Base-by-base conservation (phyloP, 164 flowering plant species). In the Magnolia officinalis region DNA sequence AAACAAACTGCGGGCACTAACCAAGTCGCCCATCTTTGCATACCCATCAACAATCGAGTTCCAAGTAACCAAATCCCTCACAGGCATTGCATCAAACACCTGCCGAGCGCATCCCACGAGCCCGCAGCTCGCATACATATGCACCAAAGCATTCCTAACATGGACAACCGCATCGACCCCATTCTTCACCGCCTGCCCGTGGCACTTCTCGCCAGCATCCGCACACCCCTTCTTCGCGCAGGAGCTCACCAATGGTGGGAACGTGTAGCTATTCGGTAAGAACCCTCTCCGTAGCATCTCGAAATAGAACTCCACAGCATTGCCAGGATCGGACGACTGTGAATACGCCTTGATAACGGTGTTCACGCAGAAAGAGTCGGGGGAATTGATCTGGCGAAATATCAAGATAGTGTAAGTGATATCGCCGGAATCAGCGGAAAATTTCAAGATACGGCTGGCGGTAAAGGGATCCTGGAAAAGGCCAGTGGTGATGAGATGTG, bases 41-140 rank as follows among this genome's bases (percentile, higher is more conserved):
- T 74, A 84, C 13, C 83, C 90, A 81, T 77, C 79, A 16, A 87
- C 19, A 1, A 92, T 81, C 0, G 92, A 83, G 71, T 90, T 90
- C 97, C 94, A 90, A 6, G 95, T 82, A 14, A 87, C 89, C 74
- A 84, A 63, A 82, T 90, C 92, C 72, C 85, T 84, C 23, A 63
- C 29, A 8, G 79, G 67, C 92, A 90, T 89, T 82, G 80, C 87
- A 72, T 73, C 86, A 58, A 90, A 88, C 81, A 92, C 59, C 50
- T 77, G 67, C 66, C 81, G n/a, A 26, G 90, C 90, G 76, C 74
- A 72, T 14, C 80, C 82, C 55, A 85, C 61, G 1, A 77, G 61
- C 61, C 88, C 89, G 81, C 84, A 85, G 78, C 84, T 76, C 24
- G 82, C 81, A 81, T 91, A 91, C 84, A 88, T 84, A 70, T 90